These are phyloP conservation scores for Diaporthe ilicicola DNA, from an alignment of 2,329 filamentous ascomycete genomes.

Conservation along the genomic window DNA sequence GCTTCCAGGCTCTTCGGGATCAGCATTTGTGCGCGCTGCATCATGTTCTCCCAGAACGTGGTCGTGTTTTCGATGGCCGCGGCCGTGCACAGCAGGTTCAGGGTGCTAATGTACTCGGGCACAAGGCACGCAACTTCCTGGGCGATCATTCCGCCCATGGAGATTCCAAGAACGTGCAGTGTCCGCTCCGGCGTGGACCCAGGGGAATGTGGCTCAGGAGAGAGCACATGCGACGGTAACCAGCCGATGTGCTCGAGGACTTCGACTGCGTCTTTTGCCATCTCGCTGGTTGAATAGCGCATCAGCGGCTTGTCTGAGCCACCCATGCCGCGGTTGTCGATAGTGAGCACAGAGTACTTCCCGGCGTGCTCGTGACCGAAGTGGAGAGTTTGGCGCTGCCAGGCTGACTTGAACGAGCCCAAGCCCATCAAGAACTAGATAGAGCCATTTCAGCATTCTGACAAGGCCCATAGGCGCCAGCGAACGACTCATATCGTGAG, in stretches of 20 bases:
- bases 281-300: constrained; percentile 83
- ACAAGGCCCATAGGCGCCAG: background rate
- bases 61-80: constrained; percentile 68
- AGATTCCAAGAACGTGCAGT: constrained; percentile 78
- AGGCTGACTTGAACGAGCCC: constrained; percentile 71
- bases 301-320: constrained; percentile 78
- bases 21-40: constrained; percentile 62
- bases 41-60: constrained; percentile 71
- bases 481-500: background rate
- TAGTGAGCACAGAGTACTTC: constrained; percentile 76
- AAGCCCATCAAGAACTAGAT: constrained; percentile 82
- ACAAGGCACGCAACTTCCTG: constrained; percentile 75
- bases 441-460: constrained; percentile 24
- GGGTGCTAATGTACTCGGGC: constrained; percentile 61
- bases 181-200: constrained; percentile 42
- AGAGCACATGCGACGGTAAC: constrained; percentile 47
- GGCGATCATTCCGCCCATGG: constrained; percentile 91
- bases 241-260: constrained; percentile 75
- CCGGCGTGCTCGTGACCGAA: constrained; percentile 77
- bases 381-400: constrained; percentile 85
- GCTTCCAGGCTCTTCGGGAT: constrained; percentile 76
- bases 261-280: constrained; percentile 82
- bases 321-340: constrained; percentile 89
- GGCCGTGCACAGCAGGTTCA: constrained; percentile 70
- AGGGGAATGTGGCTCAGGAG: constrained; percentile 22